Evolutionary conservation across 1,284 basidiomycete species (phyloP), one percentile per base, ranked within the genome.

Genomic region (Microbotryum lychnidis-dioicae): DNA sequence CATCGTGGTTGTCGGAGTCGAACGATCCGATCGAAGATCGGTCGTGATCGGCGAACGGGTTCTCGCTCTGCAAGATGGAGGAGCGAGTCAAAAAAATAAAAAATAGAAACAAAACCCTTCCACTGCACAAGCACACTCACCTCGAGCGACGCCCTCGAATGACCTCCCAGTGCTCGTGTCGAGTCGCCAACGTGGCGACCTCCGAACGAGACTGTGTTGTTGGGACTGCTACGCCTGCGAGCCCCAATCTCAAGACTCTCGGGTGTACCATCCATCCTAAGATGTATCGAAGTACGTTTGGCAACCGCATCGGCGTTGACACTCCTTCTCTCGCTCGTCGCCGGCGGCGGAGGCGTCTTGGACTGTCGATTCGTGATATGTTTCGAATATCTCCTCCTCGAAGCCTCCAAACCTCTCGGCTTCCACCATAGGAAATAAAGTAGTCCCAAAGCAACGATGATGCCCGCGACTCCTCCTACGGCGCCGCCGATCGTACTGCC

Each of bases 371-470:
- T 46, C 20, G 27, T 2, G 27, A 69, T 50, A 47, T 69, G 67
- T 49, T 59, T 57, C 37, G 63, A 63, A 53, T 69, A 69, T 37
- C 61, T 50, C 42, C 56, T 59, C 57, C 63, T 50, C 23, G 63
- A 65, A 49, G 58, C 57, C 9, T 58, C 65, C 25, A 69, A 51
- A 1, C 67, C 67, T 23, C 54, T 52, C 7, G 67, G 67, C 25
- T 62, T 63, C 69, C 70, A 70, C 70, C 70, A 71, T 52, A 72
- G 68, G 59, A 64, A 71, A 54, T 69, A 71, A n/a, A 68, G 42
- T 3, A 60, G 45, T 2, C 56, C 63, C 47, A 69, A 60, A 21
- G 68, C 47, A 21, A 56, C 62, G 5, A 64, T 58, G n/a, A 70
- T 64, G 18, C 66, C 70, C 20, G 66, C 27, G 7, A 70, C 66